Base-by-base conservation (phyloP, 2,329 filamentous ascomycete species). In the Zasmidium angulare region DNA sequence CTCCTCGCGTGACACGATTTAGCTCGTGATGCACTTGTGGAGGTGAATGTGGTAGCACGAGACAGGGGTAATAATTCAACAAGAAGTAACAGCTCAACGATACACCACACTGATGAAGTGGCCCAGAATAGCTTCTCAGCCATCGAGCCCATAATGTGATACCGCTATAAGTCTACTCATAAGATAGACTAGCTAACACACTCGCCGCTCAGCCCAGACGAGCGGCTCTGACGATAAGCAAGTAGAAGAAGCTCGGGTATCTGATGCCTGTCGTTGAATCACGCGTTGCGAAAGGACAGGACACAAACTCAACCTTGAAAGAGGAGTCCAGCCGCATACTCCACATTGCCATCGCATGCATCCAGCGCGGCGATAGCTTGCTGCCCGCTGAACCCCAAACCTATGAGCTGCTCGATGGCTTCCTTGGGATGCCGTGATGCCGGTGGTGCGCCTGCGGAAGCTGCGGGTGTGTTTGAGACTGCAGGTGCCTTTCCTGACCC, bases 251-350 rank as follows among this genome's bases (percentile, higher is more conserved):
- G 46, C 46, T 49, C n/a, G 53, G 53, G 53, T 55, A 55, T 55
- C 53, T 49, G 46, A 55, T 55, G 53, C 53, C 46, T 53, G 50
- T 50, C 48, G 48, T 50, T 29, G 48, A 22, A 49, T 49, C 22
- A 29, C 24, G 19, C 26, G 26, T 29, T 29, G 26, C 49, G 23
- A 26, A 50, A 50, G 7, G n/a, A n/a, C 21, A 36, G 40, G 24
- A 43, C 50, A 53, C 29, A 22, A 9, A 23, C 24, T 31, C 19
- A 55, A 23, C 31, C 17, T 46, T 53, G 51, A 21, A 53, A 53
- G 54, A 97, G 83, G 63, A 96, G 81, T 51, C 89, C 87, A 50
- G 92, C 93, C n/a, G 93, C 93, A 64, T 88, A 86, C 63, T 98
- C 91, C 7, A 97, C 85, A 70, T 98, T 90, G 20, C 95, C 93